These are phyloP conservation scores for Syzygium aromaticum DNA, from an alignment of 345 rosid species.

Conservation along the genomic window DNA sequence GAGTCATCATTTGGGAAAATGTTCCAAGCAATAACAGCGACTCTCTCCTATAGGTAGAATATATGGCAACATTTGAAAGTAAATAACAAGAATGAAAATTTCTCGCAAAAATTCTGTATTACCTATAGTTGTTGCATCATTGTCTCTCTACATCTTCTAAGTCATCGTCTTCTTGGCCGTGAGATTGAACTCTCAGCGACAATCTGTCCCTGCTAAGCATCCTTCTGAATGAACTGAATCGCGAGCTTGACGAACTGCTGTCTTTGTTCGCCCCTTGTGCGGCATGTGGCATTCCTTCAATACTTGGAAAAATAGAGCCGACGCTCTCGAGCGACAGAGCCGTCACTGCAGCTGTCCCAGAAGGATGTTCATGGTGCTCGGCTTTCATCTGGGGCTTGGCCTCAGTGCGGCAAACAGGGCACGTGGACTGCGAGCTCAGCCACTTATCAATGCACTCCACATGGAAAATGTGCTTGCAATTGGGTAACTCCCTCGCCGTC, in stretches of 20 bases:
- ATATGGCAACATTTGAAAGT: neutral
- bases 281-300: conserved; percentile 13
- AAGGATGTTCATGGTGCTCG: conserved; percentile 36
- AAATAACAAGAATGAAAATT: neutral
- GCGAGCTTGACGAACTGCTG: conserved; percentile 8
- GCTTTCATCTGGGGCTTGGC: conserved; percentile 53
- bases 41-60: neutral
- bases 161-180: conserved; percentile 17
- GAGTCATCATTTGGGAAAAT: neutral
- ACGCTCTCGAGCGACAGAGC: conserved; percentile 15
- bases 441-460: conserved; percentile 60
- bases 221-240: conserved; percentile 38
- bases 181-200: conserved; percentile 22
- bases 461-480: conserved; percentile 72
- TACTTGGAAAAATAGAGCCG: neutral
- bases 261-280: conserved; percentile 12
- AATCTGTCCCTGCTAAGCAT: conserved; percentile 35
- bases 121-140: neutral
- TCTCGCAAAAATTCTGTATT: neutral
- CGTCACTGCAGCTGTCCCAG: conserved; percentile 8
- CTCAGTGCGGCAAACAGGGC: conserved; percentile 75
- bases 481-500: conserved; percentile 51
- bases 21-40: neutral
- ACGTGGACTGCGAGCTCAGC: conserved; percentile 48
- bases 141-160: conserved; percentile 34